A percentile compares a stretch with the other conserved stretches of the same genome.
Conservation (phyloP, 2,329 filamentous ascomycete species). For the Paecilomyces formosus region DNA sequence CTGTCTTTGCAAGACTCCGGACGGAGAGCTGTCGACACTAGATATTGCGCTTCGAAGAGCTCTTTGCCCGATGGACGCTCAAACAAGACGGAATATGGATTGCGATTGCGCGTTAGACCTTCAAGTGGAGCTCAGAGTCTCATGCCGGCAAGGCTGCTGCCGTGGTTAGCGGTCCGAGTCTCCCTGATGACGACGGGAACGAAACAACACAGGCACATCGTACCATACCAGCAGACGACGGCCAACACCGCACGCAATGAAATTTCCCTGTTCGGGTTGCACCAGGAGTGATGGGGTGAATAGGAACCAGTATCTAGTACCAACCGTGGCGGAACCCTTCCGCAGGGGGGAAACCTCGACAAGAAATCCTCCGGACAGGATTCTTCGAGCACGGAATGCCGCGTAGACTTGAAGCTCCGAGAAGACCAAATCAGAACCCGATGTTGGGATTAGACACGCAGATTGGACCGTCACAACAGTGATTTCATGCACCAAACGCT, state of each 20-base stretch:
- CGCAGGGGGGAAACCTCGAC: not conserved
- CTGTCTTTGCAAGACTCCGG: not conserved
- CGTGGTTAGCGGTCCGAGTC: not conserved
- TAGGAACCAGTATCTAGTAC: not conserved
- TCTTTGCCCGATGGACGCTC: not conserved
- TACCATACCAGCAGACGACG: not conserved
- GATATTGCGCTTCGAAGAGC: not conserved
- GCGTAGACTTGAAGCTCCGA: not conserved
- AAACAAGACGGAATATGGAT: not conserved
- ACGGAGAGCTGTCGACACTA: not conserved
- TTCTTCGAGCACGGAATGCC: not conserved
- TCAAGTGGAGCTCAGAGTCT: not conserved
- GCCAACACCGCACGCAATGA: not conserved
- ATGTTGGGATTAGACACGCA: not conserved
- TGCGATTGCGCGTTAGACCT: not conserved
- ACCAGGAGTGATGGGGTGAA: not conserved
- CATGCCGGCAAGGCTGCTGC: not conserved
- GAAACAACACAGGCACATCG: not conserved
- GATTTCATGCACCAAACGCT: not conserved
- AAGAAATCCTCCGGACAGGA: not conserved
- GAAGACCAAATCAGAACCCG: not conserved
- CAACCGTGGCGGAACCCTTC: not conserved
- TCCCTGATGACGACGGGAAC: not conserved
- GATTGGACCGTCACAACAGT: not conserved
- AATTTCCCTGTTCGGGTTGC: not conserved